Conservation (phyloP, 139 green algal species). For the Edaphochlamys debaryana region DNA sequence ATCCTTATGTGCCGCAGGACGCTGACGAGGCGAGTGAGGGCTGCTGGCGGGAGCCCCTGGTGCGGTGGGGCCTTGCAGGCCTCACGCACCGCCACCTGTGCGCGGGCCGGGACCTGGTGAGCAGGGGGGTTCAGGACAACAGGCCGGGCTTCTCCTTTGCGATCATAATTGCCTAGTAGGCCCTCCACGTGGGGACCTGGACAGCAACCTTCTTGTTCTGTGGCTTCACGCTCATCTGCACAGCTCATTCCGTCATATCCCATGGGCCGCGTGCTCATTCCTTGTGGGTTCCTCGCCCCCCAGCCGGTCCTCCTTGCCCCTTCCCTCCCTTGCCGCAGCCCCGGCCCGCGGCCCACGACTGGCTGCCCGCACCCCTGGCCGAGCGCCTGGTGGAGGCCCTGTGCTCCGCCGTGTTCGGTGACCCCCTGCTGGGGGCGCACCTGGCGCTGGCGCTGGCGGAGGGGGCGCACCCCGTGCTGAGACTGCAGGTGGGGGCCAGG, state of each 20-base stretch:
- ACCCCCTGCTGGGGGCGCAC: slow-evolving; percentile 60
- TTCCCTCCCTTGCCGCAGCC: no score
- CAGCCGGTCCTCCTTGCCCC: no score
- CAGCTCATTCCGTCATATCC: no score
- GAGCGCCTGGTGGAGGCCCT: slow-evolving; percentile 60
- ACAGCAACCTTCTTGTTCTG: no score
- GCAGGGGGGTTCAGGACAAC: no score
- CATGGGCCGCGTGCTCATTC: no score
- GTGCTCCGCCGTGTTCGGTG: slow-evolving; percentile 59
- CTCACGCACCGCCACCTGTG: slow-evolving; percentile 51
- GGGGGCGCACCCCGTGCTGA: slow-evolving; percentile 2
- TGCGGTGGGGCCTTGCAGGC: slow-evolving; percentile 58
- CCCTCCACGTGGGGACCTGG: no score
- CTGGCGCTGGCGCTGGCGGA: slow-evolving; percentile 58
- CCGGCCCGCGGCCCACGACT: not conserved
- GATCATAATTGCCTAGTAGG: no score
- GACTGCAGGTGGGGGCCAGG: slow-evolving; percentile 63
- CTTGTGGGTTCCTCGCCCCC: no score
- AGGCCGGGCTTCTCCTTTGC: no score
- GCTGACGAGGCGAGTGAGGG: slow-evolving; percentile 20
- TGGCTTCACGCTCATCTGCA: no score
- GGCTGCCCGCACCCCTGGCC: slow-evolving; percentile 37
- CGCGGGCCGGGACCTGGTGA: not conserved
- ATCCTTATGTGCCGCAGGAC: no score
- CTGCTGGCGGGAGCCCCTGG: slow-evolving; percentile 55